These are phyloP conservation scores for Pleomassaria siparia DNA, from an alignment of 2,329 filamentous ascomycete species.

Conservation along the genomic window DNA sequence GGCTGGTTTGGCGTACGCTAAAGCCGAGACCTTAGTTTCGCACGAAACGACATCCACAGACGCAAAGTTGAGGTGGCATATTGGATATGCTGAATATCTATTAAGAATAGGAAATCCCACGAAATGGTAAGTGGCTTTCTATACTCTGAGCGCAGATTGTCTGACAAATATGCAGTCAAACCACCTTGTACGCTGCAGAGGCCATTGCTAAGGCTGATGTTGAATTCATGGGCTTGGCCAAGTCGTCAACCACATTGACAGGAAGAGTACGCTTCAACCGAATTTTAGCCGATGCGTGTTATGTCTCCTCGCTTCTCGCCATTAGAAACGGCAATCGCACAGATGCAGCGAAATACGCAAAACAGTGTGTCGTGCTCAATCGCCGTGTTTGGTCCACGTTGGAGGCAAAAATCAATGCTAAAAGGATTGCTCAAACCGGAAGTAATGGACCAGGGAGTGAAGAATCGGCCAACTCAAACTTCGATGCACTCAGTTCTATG, in stretches of 20 bases:
- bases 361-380: constrained; percentile 52
- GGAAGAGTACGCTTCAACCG: constrained; percentile 49
- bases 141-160: neutral
- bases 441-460: constrained; percentile 20
- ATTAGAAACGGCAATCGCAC: constrained; percentile 56
- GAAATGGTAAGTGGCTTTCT: constrained; percentile 52
- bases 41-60: constrained; percentile 46
- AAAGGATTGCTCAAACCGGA: constrained; percentile 16
- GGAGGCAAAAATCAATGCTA: constrained; percentile 43
- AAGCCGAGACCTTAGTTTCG: constrained; percentile 55
- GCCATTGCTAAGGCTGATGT: constrained; percentile 29
- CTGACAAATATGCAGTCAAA: constrained; percentile 26
- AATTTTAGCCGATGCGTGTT: constrained; percentile 60
- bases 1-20: constrained; percentile 59
- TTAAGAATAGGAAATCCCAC: constrained; percentile 66
- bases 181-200: constrained; percentile 32
- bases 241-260: constrained; percentile 35
- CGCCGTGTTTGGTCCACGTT: constrained; percentile 55
- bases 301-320: constrained; percentile 66
- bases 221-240: constrained; percentile 31
- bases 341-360: constrained; percentile 52
- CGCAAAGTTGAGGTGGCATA: constrained; percentile 60
- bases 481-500: constrained; percentile 32
- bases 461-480: constrained; percentile 15
- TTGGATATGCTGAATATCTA: constrained; percentile 75